Evolutionary conservation across 2,329 filamentous ascomycete genomes (phyloP).

Genomic region (Epichloe glyceriae): DNA sequence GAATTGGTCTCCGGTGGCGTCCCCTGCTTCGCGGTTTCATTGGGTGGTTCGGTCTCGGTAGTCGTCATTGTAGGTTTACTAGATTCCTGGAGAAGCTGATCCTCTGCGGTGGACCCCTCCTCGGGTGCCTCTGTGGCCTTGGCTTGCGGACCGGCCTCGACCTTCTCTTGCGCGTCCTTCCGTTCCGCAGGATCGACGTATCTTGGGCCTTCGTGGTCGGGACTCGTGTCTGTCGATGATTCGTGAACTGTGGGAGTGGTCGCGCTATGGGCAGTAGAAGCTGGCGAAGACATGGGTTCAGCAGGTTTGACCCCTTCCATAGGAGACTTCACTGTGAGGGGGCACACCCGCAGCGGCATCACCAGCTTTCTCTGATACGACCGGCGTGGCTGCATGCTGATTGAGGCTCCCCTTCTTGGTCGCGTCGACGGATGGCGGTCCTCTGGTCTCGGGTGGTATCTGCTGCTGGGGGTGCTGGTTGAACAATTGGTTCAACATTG

Average conservation of each 20-base stretch:
- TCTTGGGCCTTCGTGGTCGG: conserved; percentile 52
- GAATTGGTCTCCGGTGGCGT: neutral
- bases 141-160: neutral
- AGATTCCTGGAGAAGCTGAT: conserved; percentile 32
- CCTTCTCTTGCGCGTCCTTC: conserved; percentile 25
- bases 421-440: neutral
- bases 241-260: conserved; percentile 58
- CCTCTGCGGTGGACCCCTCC: conserved; percentile 23
- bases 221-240: conserved; percentile 60
- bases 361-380: neutral
- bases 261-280: conserved; percentile 60
- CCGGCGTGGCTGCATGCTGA: neutral
- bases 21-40: conserved; percentile 1
- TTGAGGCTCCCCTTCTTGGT: neutral
- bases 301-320: conserved; percentile 23
- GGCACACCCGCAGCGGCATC: neutral
- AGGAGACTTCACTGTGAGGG: conserved; percentile 20
- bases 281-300: conserved; percentile 40
- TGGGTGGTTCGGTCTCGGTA: conserved; percentile 5
- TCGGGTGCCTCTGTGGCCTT: neutral
- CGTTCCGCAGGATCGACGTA: conserved; percentile 37
- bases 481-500: neutral
- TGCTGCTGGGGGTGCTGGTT: neutral
- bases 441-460: neutral
- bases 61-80: conserved; percentile 17